Conservation (phyloP, 1,284 basidiomycete genomes). For the Grifola frondosa region DNA sequence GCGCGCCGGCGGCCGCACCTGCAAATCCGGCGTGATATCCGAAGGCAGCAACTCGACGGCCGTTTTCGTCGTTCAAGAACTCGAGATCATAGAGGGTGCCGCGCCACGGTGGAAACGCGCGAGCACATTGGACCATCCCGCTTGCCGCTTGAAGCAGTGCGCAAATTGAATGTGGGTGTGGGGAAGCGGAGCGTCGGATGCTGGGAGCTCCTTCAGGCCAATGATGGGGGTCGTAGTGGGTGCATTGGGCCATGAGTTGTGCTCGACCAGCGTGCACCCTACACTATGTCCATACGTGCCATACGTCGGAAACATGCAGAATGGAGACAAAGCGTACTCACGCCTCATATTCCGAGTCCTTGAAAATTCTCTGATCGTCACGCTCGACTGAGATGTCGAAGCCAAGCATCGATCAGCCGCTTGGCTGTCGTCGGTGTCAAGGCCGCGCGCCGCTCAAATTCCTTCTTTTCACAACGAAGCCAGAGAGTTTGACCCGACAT, state of each 20-base stretch:
- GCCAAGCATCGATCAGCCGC: slow-evolving; percentile 85
- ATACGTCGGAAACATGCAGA: slow-evolving; percentile 2
- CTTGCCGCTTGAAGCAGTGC: slow-evolving; percentile 98
- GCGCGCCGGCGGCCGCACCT: slow-evolving; percentile 90
- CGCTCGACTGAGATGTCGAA: slow-evolving; percentile 93
- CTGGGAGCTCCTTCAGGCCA: slow-evolving; percentile 94
- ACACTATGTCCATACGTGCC: slow-evolving; percentile 49
- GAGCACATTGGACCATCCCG: slow-evolving; percentile 89
- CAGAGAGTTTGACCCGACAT: slow-evolving; percentile 58
- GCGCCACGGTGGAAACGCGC: slow-evolving; percentile 84
- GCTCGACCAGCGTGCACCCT: slow-evolving; percentile 86
- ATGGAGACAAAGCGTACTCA: slow-evolving; percentile 44
- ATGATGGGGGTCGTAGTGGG: slow-evolving; percentile 83
- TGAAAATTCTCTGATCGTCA: slow-evolving; percentile 94
- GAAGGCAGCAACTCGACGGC: slow-evolving; percentile 96
- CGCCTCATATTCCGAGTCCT: slow-evolving; percentile 92
- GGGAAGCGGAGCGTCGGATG: slow-evolving; percentile 75
- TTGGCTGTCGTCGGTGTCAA: slow-evolving; percentile 93
- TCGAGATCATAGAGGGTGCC: slow-evolving; percentile 97
- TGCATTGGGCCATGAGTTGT: slow-evolving; percentile 89
- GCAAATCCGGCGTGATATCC: slow-evolving; percentile 99
- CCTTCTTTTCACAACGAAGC: slow-evolving; percentile 95
- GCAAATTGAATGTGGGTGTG: slow-evolving; percentile 99
- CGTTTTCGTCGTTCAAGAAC: slow-evolving; percentile 86
- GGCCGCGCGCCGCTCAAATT: slow-evolving; percentile 91